Base-by-base conservation (phyloP, 345 rosid genomes). In the Euphorbia tirucalli region DNA sequence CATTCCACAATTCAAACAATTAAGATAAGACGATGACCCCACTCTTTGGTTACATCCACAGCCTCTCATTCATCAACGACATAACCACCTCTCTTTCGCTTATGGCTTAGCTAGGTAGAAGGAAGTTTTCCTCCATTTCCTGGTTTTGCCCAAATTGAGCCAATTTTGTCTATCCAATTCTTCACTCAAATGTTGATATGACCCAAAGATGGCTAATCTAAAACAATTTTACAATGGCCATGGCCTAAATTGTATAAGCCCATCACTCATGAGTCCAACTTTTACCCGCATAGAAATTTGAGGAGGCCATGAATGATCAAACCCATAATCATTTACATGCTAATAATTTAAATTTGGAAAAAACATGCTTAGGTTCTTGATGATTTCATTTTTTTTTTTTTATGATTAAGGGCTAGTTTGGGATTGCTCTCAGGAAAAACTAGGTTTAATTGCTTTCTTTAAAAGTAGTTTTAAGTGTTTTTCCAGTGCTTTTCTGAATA, bases 1-100 rank as follows among this genome's bases (percentile, higher is more conserved):
- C 43, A 63, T 66, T 80, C 56, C 43, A 63, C 63, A 61, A 32
- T 68, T 70, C 56, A 41, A 37, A 32, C 49, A 22, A 74, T 70
- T 27, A 73, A 77, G 87, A 83, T 82, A 83, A 83, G 87, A 80
- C 75, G 70, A 37, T 71, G 83, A 76, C 78, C 74, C 74, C 44
- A 61, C 73, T 61, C 68, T 62, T 71, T 31, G 78, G 69, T 79
- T 79, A 52, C 43, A 59, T 78, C 81, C 83, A 72, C 78, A 73
- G 77, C 87, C 87, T 81, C 80, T 65, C 80, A 21, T 78, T 74
- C 75, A 16, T 22, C 25, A 37, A 15, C 55, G 31, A 14, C 62
- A 50, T 15, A 28, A 11, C 31, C 52, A 16, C 41, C 67, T 46
- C 60, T 58, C 24, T 1, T 39, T 56, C 16, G 28, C 3, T 32